Evolutionary conservation across 495 filamentous ascomycete species (phyloP), one percentile per base, ranked within the genome.

Genomic region (Penicillium ucsense): DNA sequence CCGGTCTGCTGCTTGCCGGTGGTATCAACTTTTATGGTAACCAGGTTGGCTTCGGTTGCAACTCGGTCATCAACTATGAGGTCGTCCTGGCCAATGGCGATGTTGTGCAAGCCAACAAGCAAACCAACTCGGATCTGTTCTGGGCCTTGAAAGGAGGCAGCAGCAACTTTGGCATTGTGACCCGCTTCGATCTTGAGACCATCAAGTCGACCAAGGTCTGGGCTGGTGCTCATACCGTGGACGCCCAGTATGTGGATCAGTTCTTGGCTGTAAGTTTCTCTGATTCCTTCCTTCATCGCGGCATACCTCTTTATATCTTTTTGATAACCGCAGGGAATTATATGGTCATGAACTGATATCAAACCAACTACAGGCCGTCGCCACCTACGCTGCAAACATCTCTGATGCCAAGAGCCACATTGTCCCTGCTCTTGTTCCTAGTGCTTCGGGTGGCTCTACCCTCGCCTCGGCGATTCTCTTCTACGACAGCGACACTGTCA

Each of bases 21-120:
- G 76, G 77, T 1, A 64, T 78, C 43, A 75, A 65, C 38, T 75
- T 71, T 52, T 73, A 71, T 56, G 62, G 68, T 7, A 63, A 60
- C 46, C 57, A 65, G 35, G 53, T 69, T 9, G 78, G 79, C 7
- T 78, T 68, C 42, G 68, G 55, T 8, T 77, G 70, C 52, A 71
- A 81, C 55, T 75, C 57, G 9, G 73, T 81, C 1, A 47, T 64
- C 33, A 66, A 67, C 41, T 82, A 68, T 35, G 76, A 83, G 63
- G 74, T 85, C 4, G 79, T 83, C 2, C 76, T 79, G 6, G 74
- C 79, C 12, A 70, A 83, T 54, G 79, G 77, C 5, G 64, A 67
- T 20, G 68, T 84, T 41, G 62, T 77, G 29, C 57, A 77, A 31
- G 81, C 71, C 8, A 82, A 65, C 61, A 57, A 66, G 38, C 59